Percentiles rank a stretch among this genome's conserved stretches.
Conservation (phyloP, 257 asterid species). For the Plantago elongata region DNA sequence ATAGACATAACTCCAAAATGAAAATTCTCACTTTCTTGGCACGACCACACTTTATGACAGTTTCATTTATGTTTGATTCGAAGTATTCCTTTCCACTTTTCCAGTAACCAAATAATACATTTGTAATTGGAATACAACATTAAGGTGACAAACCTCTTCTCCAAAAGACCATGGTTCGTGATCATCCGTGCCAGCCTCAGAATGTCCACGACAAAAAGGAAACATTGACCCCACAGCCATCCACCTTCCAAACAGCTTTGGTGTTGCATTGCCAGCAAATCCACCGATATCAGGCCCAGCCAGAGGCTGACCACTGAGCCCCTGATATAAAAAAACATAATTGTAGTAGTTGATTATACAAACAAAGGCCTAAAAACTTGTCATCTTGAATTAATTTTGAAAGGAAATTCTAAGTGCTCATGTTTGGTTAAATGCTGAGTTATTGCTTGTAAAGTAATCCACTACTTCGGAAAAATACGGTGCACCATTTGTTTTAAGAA, state of each 20-base stretch:
- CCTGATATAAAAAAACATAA: slow-evolving; percentile 43
- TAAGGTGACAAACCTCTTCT: slow-evolving; percentile 57
- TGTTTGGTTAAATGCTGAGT: too few relatives aligned
- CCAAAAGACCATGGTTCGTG: slow-evolving; percentile 99
- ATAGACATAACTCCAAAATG: too few relatives aligned
- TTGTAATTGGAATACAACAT: not conserved
- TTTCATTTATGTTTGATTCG: not conserved
- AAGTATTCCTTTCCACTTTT: slow-evolving; percentile 6
- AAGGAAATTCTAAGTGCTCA: too few relatives aligned
- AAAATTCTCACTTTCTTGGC: too few relatives aligned
- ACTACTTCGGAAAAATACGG: too few relatives aligned
- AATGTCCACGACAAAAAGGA: slow-evolving; percentile 97
- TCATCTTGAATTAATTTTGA: too few relatives aligned
- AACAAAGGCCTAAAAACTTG: too few relatives aligned
- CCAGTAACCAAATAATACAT: slow-evolving; percentile 1
- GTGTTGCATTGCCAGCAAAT: slow-evolving; percentile 93
- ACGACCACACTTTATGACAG: too few relatives aligned
- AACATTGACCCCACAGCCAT: slow-evolving; percentile 92
- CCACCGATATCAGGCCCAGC: slow-evolving; percentile 99
- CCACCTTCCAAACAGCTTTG: slow-evolving; percentile 96
- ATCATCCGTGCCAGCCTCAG: slow-evolving; percentile 67
- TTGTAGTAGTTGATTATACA: slow-evolving; percentile 4
- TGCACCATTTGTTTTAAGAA: not conserved
- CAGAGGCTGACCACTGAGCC: slow-evolving; percentile 89
- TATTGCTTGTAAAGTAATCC: too few relatives aligned